phyloP scores from a whole-genome alignment of 495 filamentous ascomycete species.

The Penicillium coffeae region DNA sequence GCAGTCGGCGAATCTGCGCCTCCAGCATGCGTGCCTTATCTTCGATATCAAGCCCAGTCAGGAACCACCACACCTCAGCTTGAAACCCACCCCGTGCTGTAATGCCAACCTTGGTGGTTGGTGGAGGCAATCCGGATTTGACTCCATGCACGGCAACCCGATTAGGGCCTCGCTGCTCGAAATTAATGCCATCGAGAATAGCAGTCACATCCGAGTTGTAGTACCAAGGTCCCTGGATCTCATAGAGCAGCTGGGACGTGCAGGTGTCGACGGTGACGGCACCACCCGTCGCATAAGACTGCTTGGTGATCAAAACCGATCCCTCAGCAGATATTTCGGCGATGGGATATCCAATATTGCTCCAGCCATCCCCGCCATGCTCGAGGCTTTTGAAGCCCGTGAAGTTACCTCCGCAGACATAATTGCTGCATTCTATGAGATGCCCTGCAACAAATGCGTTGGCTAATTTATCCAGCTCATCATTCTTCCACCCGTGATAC shows the following conservation, averaged over 20 bases:
- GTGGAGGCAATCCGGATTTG: constrained; percentile 39
- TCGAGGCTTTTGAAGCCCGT: constrained; percentile 51
- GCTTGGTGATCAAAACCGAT: constrained; percentile 43
- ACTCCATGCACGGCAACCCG: constrained; percentile 27
- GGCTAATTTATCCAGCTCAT: constrained; percentile 46
- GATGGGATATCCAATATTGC: constrained; percentile 54
- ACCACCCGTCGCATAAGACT: constrained; percentile 31
- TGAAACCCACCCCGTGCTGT: constrained; percentile 48
- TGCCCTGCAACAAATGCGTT: constrained; percentile 52
- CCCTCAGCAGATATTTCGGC: constrained; percentile 53
- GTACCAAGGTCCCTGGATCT: constrained; percentile 57
- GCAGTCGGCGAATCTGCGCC: constrained; percentile 25
- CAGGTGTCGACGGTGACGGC: constrained; percentile 48
- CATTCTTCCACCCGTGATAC: constrained; percentile 43
- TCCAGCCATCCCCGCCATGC: constrained; percentile 30
- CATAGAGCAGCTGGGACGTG: constrained; percentile 54
- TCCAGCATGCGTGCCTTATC: constrained; percentile 44
- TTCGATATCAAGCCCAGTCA: constrained; percentile 43
- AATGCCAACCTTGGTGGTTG: constrained; percentile 55
- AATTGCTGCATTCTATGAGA: constrained; percentile 54
- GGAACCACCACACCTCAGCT: constrained; percentile 39
- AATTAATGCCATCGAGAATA: constrained; percentile 42
- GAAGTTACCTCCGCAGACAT: constrained; percentile 56
- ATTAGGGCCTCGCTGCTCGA: constrained; percentile 42
- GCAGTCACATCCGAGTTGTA: constrained; percentile 57